These are phyloP conservation scores for Dorcoceras hygrometricum DNA, from an alignment of 257 asterid genomes.

Conservation along the genomic window DNA sequence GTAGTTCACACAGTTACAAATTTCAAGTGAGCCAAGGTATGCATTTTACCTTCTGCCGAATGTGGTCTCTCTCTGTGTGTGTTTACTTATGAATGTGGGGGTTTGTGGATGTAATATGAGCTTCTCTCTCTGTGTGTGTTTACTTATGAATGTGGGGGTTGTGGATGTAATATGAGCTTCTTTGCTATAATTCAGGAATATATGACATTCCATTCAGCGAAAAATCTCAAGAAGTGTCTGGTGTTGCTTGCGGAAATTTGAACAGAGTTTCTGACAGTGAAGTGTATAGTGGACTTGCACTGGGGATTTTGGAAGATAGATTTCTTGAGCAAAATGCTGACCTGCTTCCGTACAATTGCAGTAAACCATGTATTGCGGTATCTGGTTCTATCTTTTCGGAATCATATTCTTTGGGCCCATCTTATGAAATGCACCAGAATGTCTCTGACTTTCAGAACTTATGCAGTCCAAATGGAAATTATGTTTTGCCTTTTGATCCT, in stretches of 20 bases:
- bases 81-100: neutral
- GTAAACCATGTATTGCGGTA: slow-evolving; percentile 2
- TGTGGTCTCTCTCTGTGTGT: neutral
- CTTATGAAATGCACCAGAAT: slow-evolving; percentile 30
- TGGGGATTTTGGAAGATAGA: slow-evolving; percentile 34
- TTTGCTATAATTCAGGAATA: slow-evolving; percentile 40
- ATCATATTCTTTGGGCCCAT: slow-evolving; percentile 30
- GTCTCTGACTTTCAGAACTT: slow-evolving; percentile 31
- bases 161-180: slow-evolving; percentile 12
- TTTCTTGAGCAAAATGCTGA: slow-evolving; percentile 37
- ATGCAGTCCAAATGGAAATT: slow-evolving; percentile 35
- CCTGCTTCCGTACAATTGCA: slow-evolving; percentile 20
- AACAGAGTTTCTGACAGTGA: slow-evolving; percentile 39
- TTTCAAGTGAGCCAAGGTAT: slow-evolving; percentile 54
- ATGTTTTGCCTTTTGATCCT: slow-evolving; percentile 31
- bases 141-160: neutral
- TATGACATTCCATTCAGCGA: slow-evolving; percentile 32
- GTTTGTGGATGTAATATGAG: too few relatives aligned
- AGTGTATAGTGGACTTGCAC: slow-evolving; percentile 28
- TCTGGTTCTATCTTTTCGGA: slow-evolving; percentile 35
- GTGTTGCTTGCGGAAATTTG: slow-evolving; percentile 31
- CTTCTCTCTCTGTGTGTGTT: neutral
- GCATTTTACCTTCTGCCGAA: slow-evolving; percentile 1
- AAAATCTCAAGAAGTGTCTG: slow-evolving; percentile 28
- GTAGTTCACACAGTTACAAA: slow-evolving; percentile 36